Evolutionary conservation across 768 basidiomycete genomes (phyloP).

Genomic region (Tulasnella sp.): DNA sequence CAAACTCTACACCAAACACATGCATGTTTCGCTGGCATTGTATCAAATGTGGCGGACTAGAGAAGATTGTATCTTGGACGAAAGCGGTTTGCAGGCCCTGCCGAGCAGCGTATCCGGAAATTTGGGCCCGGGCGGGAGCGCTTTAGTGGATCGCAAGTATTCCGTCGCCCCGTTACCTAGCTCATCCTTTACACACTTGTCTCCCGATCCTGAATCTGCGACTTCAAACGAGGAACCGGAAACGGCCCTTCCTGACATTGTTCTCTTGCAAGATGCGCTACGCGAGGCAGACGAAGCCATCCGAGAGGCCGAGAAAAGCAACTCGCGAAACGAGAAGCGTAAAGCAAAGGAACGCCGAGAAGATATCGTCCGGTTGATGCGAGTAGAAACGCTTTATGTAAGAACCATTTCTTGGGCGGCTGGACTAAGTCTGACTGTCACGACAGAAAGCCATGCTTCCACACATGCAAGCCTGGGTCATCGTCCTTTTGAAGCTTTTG

Average conservation of each 20-base stretch:
- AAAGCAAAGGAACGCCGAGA: conserved; percentile 65
- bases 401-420: conserved; percentile 36
- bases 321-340: conserved; percentile 50
- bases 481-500: conserved; percentile 87
- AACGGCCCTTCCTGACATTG: conserved; percentile 60
- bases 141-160: conserved; percentile 18
- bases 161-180: conserved; percentile 25
- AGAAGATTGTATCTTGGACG: conserved; percentile 90
- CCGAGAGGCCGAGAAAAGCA: conserved; percentile 44
- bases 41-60: conserved; percentile 94
- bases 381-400: conserved; percentile 93
- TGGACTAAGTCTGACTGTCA: not conserved
- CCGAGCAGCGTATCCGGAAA: conserved; percentile 21
- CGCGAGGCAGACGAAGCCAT: conserved; percentile 57
- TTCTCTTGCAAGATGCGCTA: conserved; percentile 67
- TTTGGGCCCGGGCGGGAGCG: conserved; percentile 28
- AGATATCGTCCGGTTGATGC: conserved; percentile 79
- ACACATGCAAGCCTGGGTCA: conserved; percentile 81
- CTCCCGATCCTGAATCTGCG: not conserved
- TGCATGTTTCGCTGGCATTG: conserved; percentile 83
- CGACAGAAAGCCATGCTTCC: conserved; percentile 76
- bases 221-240: conserved; percentile 24
- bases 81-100: conserved; percentile 64
- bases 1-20: conserved; percentile 79
- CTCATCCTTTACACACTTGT: conserved; percentile 7